These are phyloP conservation scores for Arabidopsis suecica DNA, from an alignment of 345 rosid species.

Conservation along the genomic window DNA sequence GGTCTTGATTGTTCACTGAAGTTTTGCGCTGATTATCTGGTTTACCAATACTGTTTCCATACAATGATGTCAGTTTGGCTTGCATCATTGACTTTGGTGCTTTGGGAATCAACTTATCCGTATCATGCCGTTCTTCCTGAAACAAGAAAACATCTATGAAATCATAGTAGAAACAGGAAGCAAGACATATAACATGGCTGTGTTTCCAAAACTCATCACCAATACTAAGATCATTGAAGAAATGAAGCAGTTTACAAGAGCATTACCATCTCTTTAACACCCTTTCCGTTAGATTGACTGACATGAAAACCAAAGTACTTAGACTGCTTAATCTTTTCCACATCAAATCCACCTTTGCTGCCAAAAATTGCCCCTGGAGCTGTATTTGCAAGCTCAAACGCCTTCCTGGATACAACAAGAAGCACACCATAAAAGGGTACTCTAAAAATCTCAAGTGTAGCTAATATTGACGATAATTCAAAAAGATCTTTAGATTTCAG, in stretches of 20 bases:
- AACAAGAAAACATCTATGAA: conserved; percentile 34
- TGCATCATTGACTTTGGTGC: conserved; percentile 57
- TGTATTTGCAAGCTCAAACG: conserved; percentile 76
- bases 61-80: conserved; percentile 71
- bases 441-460: conserved; percentile 10
- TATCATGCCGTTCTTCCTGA: conserved; percentile 60
- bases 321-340: conserved; percentile 75
- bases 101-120: conserved; percentile 50
- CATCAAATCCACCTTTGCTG: conserved; percentile 53
- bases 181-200: conserved; percentile 5
- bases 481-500: neutral
- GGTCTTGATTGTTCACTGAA: conserved; percentile 51
- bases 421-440: conserved; percentile 28
- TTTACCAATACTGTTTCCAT: conserved; percentile 64
- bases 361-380: conserved; percentile 63
- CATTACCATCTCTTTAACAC: conserved; percentile 45
- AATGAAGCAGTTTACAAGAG: conserved; percentile 21
- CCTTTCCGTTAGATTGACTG: conserved; percentile 54
- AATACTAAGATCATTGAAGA: conserved; percentile 10
- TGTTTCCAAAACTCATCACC: conserved; percentile 17
- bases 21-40: conserved; percentile 46
- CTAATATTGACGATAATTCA: conserved; percentile 1
- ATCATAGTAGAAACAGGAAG: conserved; percentile 12
- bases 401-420: conserved; percentile 54
- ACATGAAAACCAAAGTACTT: conserved; percentile 58